Base-by-base conservation (phyloP, 257 asterid genomes). In the Craterostigma plantagineum region DNA sequence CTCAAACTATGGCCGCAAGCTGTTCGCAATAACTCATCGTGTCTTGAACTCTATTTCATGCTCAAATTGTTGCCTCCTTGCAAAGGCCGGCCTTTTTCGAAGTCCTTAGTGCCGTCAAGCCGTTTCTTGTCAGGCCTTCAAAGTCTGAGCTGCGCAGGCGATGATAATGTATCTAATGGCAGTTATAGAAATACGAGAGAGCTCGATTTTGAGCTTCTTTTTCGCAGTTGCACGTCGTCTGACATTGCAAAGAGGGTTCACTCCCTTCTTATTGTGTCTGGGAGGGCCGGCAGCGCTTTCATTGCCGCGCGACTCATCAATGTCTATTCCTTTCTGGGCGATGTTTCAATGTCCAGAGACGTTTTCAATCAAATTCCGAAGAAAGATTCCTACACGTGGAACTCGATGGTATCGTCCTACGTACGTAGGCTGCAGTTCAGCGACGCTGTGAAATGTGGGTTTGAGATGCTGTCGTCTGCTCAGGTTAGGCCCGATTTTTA, bases 301-400 rank as follows among this genome's bases (percentile, higher is more conserved):
- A 40, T 56, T 46, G 57, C 71, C 56, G 72, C 94, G 8, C 67
- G 78, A 58, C 83, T 84, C 49, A 61, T 76, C 49, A 84, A 79
- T 54, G 45, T 63, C 50, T 73, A 84, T 62, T 72, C 93, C 45
- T 64, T 52, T 56, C 65, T 76, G 33, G 84, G 95, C 4, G 64
- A 73, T 54, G 50, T 74, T 64, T 71, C 73, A 10, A 54, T 68
- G 14, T 65, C 95, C 35, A 64, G 59, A 27, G 44, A 48, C 43
- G 61, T 66, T 30, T 84, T 84, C 40, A 36, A 67, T 49, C 66
- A 57, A 46, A 65, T 84, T 51, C 51, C 54, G 10, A 45, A 49
- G 16, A 79, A 76, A 60, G 87, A 84, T 60, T 33, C 76, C 11
- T 84, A 70, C 65, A 65, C 76, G 3, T 81, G 94, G 94, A 81